Base-by-base conservation (phyloP, 2,329 filamentous ascomycete genomes). In the Didymella exigua region DNA sequence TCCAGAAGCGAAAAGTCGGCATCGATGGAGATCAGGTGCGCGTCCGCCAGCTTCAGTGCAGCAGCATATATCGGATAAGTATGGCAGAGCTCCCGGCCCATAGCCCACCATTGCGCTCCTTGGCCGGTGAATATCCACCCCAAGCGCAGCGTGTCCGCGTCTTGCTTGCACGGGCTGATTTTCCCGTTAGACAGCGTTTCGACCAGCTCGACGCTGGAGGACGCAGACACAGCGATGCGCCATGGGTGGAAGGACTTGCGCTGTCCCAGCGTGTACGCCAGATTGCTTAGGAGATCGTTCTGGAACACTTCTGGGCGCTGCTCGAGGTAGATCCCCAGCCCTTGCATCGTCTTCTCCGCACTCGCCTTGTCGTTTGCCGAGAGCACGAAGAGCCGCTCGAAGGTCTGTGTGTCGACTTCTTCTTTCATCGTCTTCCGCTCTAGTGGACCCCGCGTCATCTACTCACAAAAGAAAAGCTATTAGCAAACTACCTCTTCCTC, bases 121-220 rank as follows among this genome's bases (percentile, higher is more conserved):
- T 73, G 70, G 3, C 70, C 70, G 1, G 68, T 71, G 38, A 70
- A 72, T 7, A 71, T 57, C 26, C 26, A 53, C 8, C 49, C 46
- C n/a, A 56, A 16, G 19, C 42, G 41, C 10, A 19, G 45, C 33
- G 16, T 10, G 18, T 38, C 33, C 6, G 16, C 5, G n/a, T 54
- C 44, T 24, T 48, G 44, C 33, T 48, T 54, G 27, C 49, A 50
- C 26, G 56, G 50, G 31, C 3, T 23, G 10, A 30, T 18, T 18
- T 24, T 53, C 2, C 41, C 54, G 13, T 5, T 42, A 19, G 37
- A 43, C 18, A 54, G 16, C 1, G 30, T 24, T 18, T 47, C 43
- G 9, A 54, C 50, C 6, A 54, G 31, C 2, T 47, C 43, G 9
- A 19, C 30, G 18, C 33, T n/a, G 11, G 41, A 43, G 9, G 53